Evolutionary conservation across 768 basidiomycete species (phyloP), one percentile per base, ranked within the genome.

Genomic region (Mycena filopes): DNA sequence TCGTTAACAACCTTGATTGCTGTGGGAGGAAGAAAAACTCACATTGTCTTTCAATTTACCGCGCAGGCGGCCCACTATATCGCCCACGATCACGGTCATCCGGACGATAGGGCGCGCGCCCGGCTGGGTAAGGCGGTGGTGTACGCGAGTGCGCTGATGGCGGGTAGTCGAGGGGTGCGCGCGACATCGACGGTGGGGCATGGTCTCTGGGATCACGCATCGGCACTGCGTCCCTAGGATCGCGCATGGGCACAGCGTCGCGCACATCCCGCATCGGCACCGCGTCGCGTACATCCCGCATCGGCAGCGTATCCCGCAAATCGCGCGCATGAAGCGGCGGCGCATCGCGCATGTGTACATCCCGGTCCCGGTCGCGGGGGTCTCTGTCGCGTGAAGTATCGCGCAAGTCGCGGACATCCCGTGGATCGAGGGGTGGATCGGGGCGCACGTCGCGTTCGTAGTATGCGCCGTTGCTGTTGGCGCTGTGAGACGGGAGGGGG

Each of bases 101-200:
- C 46, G 36, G 36, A 36, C 65, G 42, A 23, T 66, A 66, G 42
- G 55, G 49, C 41, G 49, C 49, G 36, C 63, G 63, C 20, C 40
- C 53, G n/a, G 53, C 45, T 23, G 65, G 55, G 23, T 66, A 60
- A 20, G 63, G 63, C 21, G 65, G 65, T 41, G 65, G 65, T 7
- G 58, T 43, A n/a, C 58, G 65, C 26, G 63, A 48, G 43, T 65
- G 50, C 9, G 60, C 28, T 49, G 45, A 41, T 10, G 63, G 65
- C 47, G 65, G 65, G 41, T 66, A 66, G 15, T 68, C 67, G 2
- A 68, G 54, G 38, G 66, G 61, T 50, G 60, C 47, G 12, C 58
- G 57, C 50, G 57, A 38, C 66, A 61, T 33, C 60, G 51, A 21
- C 15, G 46, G 40, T 29, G 49, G 43, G 29, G 42, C 54, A 55